These are phyloP conservation scores for Neonectria sp. DNA, from an alignment of 2,329 filamentous ascomycete species.

Conservation along the genomic window DNA sequence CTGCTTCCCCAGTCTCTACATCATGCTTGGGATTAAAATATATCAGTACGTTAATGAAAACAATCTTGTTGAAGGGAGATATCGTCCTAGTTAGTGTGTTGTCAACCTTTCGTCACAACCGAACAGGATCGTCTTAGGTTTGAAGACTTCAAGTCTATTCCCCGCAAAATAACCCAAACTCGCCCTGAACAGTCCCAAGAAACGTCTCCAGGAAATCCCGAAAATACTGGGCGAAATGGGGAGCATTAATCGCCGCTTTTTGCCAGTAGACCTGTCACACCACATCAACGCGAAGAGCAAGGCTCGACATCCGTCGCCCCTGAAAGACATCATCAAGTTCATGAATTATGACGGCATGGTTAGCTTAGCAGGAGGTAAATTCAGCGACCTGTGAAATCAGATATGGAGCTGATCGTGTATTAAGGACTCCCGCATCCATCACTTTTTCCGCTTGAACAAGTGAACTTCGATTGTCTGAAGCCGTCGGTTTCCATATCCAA, in stretches of 20 bases:
- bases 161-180: too few relatives aligned
- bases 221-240: constrained; percentile 15
- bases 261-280: constrained; percentile 47
- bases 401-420: background rate
- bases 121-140: too few relatives aligned
- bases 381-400: background rate
- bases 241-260: constrained; percentile 10
- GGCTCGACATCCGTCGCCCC: constrained; percentile 48
- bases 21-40: too few relatives aligned
- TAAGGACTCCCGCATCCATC: constrained; percentile 50
- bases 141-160: too few relatives aligned
- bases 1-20: too few relatives aligned
- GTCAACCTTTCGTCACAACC: too few relatives aligned
- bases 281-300: constrained; percentile 50
- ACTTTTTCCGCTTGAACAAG: constrained; percentile 44
- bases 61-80: too few relatives aligned
- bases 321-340: constrained; percentile 54
- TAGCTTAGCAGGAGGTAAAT: constrained; percentile 49
- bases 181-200: background rate
- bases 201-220: background rate
- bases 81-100: too few relatives aligned
- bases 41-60: too few relatives aligned
- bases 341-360: constrained; percentile 54
- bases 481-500: constrained; percentile 16
- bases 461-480: constrained; percentile 28